Conservation (phyloP, 192 early-diverging fungal genomes). For the Coemansia sp. region DNA sequence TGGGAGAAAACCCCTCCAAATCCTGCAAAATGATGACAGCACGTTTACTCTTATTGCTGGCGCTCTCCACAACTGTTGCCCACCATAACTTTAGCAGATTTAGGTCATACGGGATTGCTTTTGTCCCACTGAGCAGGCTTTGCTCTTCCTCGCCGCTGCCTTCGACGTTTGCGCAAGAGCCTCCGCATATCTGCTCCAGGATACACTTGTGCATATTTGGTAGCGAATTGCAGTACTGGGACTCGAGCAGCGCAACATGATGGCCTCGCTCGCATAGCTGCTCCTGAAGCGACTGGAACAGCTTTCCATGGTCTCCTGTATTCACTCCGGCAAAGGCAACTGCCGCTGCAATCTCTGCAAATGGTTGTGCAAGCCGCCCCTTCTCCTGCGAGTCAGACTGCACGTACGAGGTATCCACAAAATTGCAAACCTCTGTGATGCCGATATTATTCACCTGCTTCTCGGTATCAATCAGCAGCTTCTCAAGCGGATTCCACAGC, state of each 20-base stretch:
- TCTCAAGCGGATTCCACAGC: conserved; percentile 57
- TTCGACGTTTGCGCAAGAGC: conserved; percentile 20
- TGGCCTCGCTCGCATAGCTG: conserved; percentile 32
- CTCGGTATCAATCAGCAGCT: conserved; percentile 31
- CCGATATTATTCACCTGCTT: conserved; percentile 59
- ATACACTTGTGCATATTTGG: conserved; percentile 61
- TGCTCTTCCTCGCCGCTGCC: conserved; percentile 3
- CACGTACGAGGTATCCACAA: conserved; percentile 60
- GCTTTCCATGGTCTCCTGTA: conserved; percentile 69
- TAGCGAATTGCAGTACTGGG: conserved; percentile 65
- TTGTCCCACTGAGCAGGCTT: conserved; percentile 16
- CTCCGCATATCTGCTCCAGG: conserved; percentile 67
- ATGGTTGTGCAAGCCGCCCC: conserved; percentile 55
- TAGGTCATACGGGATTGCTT: conserved; percentile 65
- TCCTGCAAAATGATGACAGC: conserved; percentile 81
- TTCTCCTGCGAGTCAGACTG: conserved; percentile 26
- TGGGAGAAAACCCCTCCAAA: conserved; percentile 78
- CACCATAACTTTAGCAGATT: conserved; percentile 69
- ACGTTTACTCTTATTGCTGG: conserved; percentile 26
- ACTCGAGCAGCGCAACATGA: conserved; percentile 66
- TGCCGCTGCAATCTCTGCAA: conserved; percentile 69
- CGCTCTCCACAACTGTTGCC: conserved; percentile 3
- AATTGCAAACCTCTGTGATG: conserved; percentile 58
- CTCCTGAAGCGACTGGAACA: conserved; percentile 66
- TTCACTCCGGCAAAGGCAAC: conserved; percentile 74